Evolutionary conservation across 805 yeast genomes (phyloP).

Genomic region (Zygosaccharomyces pseudorouxii): DNA sequence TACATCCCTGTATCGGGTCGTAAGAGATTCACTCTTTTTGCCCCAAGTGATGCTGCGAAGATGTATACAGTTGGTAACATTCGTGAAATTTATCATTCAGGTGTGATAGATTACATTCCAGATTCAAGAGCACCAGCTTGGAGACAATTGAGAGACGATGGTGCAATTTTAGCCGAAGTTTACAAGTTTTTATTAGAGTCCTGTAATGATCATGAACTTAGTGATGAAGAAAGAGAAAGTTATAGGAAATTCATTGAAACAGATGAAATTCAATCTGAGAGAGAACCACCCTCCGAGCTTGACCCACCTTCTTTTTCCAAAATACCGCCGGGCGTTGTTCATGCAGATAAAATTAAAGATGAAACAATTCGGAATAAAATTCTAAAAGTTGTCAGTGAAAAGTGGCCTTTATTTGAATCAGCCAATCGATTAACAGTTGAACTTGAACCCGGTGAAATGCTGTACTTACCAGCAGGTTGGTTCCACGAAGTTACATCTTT

Average conservation of each 20-base stretch:
- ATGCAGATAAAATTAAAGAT: slow-evolving; percentile 49
- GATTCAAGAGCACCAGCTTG: slow-evolving; percentile 58
- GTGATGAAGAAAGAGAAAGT: slow-evolving; percentile 20
- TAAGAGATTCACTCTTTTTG: slow-evolving; percentile 62
- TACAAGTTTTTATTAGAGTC: slow-evolving; percentile 41
- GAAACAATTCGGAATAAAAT: slow-evolving; percentile 28
- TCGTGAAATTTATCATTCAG: slow-evolving; percentile 49
- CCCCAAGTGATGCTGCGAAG: slow-evolving; percentile 57
- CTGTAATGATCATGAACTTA: slow-evolving; percentile 24
- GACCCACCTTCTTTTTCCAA: slow-evolving; percentile 70
- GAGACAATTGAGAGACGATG: slow-evolving; percentile 58
- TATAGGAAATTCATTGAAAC: slow-evolving; percentile 28
- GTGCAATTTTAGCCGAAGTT: slow-evolving; percentile 50
- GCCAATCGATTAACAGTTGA: slow-evolving; percentile 44
- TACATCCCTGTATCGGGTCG: slow-evolving; percentile 57
- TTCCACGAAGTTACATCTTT: slow-evolving; percentile 74
- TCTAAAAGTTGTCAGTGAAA: slow-evolving; percentile 34
- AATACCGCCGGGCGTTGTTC: slow-evolving; percentile 60
- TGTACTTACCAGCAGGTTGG: slow-evolving; percentile 75
- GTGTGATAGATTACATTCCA: slow-evolving; percentile 58
- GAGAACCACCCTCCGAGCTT: slow-evolving; percentile 14
- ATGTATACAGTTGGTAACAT: slow-evolving; percentile 63
- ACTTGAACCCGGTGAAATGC: slow-evolving; percentile 58
- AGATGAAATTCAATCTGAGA: slow-evolving; percentile 25
- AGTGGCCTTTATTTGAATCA: slow-evolving; percentile 47